Base-by-base conservation (phyloP, 495 filamentous ascomycete species). In the Hyaloscypha bicolor region DNA sequence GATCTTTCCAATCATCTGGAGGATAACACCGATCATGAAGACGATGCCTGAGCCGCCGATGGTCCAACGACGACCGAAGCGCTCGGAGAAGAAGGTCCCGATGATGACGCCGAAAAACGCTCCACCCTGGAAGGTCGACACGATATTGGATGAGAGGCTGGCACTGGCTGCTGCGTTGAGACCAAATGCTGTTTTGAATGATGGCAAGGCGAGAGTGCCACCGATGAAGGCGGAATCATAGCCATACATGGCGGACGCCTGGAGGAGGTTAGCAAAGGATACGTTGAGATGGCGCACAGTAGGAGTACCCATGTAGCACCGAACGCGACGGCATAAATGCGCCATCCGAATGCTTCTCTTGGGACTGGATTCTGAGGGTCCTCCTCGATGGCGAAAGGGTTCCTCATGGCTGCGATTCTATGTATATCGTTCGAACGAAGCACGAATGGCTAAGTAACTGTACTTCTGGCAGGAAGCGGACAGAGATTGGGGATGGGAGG, bases 111-210 rank as follows among this genome's bases (percentile, higher is more conserved):
- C 78, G 32, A 82, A 75, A 68, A 81, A 76, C 25, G 68, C 68
- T 25, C 76, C 76, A 2, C 65, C 70, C 58, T 77, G 76, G 53
- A 75, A 76, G 12, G 72, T 74, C 21, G 69, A 72, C 39, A 78
- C 75, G 56, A 78, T 78, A 55, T 78, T 78, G 11, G 84, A 79
- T 64, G 79, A 80, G 45, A 85, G 75, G 42, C 83, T 69, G 1
- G 67, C 61, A 0, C 56, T 39, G 3, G 73, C 57, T 71, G 78
- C 75, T 6, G 77, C 52, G 30, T 76, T 71, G 21, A 86, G 74
- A 9, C 76, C 76, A 59, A 87, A 87, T 62, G 81, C 79, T 3
- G 62, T 30, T 53, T 74, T 63, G 74, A 87, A 88, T 3, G 86
- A 85, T 2, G 72, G 59, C 25, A 87, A 76, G 9, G 83, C 53